A percentile compares a stretch with the other conserved stretches of the same genome.
phyloP scores from a whole-genome alignment of 306 rosid species.

The Trifolium pratense region DNA sequence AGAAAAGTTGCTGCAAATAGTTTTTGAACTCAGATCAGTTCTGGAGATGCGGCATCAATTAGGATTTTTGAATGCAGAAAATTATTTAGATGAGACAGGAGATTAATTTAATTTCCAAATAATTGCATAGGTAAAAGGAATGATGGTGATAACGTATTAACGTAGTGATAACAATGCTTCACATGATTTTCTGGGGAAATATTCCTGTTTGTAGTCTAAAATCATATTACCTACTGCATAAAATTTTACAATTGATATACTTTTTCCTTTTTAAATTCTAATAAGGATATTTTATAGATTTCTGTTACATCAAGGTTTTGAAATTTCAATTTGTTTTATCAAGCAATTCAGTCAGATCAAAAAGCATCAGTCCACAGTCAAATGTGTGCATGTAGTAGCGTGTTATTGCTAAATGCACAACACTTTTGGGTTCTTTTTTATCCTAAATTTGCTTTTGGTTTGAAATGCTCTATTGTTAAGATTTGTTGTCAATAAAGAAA shows the following conservation, averaged over 20 bases:
- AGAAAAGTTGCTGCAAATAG: not conserved
- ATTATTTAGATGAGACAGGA: not conserved
- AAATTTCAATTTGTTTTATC: not conserved
- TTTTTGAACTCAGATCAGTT: not conserved
- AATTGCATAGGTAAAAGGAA: not conserved
- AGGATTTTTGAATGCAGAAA: not conserved
- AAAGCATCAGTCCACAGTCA: not conserved
- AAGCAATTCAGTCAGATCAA: not conserved
- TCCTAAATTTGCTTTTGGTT: constrained; percentile 16
- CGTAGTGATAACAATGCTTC: not conserved
- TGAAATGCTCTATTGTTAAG: constrained; percentile 11
- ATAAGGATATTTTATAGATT: not conserved
- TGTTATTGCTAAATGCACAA: not conserved
- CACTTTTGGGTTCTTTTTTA: constrained; percentile 6
- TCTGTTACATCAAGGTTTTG: not conserved
- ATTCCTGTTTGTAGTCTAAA: not conserved
- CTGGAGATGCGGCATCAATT: not conserved
- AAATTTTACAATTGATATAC: not conserved
- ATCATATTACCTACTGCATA: constrained; percentile 1
- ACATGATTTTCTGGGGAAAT: not conserved
- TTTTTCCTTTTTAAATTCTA: not conserved
- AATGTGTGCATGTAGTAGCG: not conserved
- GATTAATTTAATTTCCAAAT: not conserved
- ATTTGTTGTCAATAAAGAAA: constrained; percentile 23
- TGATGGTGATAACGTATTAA: not conserved